phyloP scores from a whole-genome alignment of 495 filamentous ascomycete species.

The Baudoinia panamericana region DNA sequence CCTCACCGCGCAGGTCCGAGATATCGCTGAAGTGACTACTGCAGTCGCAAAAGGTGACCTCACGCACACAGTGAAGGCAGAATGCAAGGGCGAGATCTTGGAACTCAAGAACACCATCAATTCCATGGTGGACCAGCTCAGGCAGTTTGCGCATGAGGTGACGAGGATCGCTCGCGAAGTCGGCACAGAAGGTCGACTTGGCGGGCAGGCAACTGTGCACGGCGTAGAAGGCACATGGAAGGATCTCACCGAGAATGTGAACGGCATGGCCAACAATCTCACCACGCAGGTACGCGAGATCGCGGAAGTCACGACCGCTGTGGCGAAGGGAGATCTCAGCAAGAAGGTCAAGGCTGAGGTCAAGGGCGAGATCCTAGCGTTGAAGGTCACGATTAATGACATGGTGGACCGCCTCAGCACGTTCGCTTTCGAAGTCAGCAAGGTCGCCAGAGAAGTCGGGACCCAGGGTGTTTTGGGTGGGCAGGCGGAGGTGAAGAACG shows the following conservation, averaged over 20 bases:
- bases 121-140: conserved; percentile 95
- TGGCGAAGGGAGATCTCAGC: conserved; percentile 85
- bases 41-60: conserved; percentile 93
- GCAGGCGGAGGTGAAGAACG: conserved; percentile 91
- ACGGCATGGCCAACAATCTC: conserved; percentile 96
- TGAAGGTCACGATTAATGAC: conserved; percentile 97
- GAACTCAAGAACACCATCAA: conserved; percentile 97
- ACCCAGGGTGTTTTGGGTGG: conserved; percentile 93
- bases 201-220: conserved; percentile 91
- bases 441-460: conserved; percentile 94
- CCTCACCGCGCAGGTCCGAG: conserved; percentile 91
- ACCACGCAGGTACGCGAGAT: conserved; percentile 98
- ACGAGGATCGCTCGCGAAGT: conserved; percentile 96
- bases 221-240: conserved; percentile 98
- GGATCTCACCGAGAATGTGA: conserved; percentile 93
- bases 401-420: conserved; percentile 97
- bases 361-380: conserved; percentile 83
- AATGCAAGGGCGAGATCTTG: conserved; percentile 92
- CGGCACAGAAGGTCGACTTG: conserved; percentile 88
- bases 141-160: conserved; percentile 93
- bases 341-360: conserved; percentile 95
- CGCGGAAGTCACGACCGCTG: conserved; percentile 92
- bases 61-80: conserved; percentile 91
- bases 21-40: conserved; percentile 97
- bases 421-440: conserved; percentile 97